Conservation (phyloP, 169 alveolate genomes). For the Eimeria necatrix region DNA sequence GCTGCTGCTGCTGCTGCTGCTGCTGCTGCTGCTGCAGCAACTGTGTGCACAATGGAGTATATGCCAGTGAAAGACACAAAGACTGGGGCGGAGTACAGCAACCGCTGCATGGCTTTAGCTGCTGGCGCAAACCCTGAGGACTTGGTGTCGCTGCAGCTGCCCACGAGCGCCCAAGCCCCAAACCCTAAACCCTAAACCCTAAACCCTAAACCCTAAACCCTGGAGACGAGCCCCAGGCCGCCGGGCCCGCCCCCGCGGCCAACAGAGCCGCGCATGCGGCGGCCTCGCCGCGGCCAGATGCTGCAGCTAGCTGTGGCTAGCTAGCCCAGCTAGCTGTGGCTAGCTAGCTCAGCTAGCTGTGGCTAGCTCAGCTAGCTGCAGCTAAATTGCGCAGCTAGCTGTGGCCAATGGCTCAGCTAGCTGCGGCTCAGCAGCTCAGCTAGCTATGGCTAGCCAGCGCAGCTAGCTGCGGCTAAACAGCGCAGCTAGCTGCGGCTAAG, state of each 20-base stretch:
- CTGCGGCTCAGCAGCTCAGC: background rate
- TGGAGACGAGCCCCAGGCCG: background rate
- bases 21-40: background rate
- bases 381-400: too few relatives aligned
- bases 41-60: constrained; percentile 13
- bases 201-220: constrained; percentile 11
- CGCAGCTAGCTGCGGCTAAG: background rate
- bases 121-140: background rate
- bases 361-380: too few relatives aligned
- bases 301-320: background rate
- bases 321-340: background rate
- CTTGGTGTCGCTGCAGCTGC: background rate
- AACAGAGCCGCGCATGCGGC: too few relatives aligned
- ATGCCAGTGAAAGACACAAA: background rate
- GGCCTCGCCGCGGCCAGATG: too few relatives aligned
- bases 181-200: constrained; percentile 7
- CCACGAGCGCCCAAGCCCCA: too few relatives aligned
- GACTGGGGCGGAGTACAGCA: background rate
- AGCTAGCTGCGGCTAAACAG: background rate
- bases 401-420: background rate
- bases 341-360: background rate
- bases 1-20: background rate
- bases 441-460: background rate
- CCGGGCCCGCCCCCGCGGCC: background rate
- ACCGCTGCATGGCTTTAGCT: background rate